Base-by-base conservation (phyloP, 208 protist genomes). In the Leptomonas pyrrhocoris region DNA sequence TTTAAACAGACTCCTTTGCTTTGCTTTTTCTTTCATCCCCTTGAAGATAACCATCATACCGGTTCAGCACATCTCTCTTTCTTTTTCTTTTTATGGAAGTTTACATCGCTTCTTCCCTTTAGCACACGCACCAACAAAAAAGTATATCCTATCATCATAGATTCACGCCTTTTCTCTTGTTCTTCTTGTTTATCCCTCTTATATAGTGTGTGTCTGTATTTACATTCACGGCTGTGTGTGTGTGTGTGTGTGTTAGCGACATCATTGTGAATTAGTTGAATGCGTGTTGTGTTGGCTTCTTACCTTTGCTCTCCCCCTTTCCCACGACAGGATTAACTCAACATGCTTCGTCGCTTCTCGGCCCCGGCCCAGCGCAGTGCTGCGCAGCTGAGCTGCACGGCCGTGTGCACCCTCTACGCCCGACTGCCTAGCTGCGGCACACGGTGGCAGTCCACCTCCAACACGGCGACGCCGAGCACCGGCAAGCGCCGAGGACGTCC, bases 401-500 rank as follows among this genome's bases (percentile, higher is more conserved):
- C 48, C 48, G 12, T 50, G 31, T 30, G 57, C 57, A 28, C 42
- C 38, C 13, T 51, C 23, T 12, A 5, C 57, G 0, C 27, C 21
- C 57, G 57, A 16, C 57, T 49, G 27, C 43, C 57, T 1, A 49
- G 1, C 38, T 19, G 34, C 42, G 1, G 21, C 42, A 6, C 1
- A 21, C 36, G 25, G 34, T 25, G 23, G 25, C 1, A 34, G 43
- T 12, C 9, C 21, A n/a, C 36, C 9, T 23, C 28, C 27, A 46
- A 6, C 28, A 9, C 40, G 2, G 31, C 60, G 0, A 23, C 49
- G 4, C 16, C 15, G 36, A 9, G 18, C 42, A 59, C 51, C n/a
- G 45, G 70, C 23, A 76, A 76, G 48, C 55, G 56, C 19, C 70
- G 70, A 4, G 55, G 70, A 16, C 70, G 70, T 0, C 70, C 70